Evolutionary conservation across 768 basidiomycete species (phyloP), one percentile per base, ranked within the genome.

Genomic region (Lepiota brunneoincarnata): DNA sequence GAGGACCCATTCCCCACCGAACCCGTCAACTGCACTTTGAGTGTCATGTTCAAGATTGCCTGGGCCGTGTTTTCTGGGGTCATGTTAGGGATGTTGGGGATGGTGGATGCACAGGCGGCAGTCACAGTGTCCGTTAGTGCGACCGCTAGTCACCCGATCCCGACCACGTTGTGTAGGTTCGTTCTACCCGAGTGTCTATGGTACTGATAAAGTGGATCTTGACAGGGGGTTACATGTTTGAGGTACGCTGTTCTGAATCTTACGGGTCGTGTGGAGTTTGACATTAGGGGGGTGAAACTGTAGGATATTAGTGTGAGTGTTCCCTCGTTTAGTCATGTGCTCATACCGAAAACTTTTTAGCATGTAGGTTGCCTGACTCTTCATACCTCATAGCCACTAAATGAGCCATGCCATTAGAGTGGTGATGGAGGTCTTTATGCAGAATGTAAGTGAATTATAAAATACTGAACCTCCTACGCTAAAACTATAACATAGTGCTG

Each of bases 371-470:
- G 21, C 23, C 36, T 47, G 28, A 7, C 17, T n/a, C 21, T 51
- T 34, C 6, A 35, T 35, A 7, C 24, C 20, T 14, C 37, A 23
- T 26, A 18, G 4, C 17, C 6, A 26, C 20, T 44, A 15, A 37
- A 20, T 31, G 2, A 35, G 15, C 46, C 5, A 14, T 18, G 36
- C 18, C 20, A 14, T 23, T 49, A 86, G 83, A 84, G 84, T 56
- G 83, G 83, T 17, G 85, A 87, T 56, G 84, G 85, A 31, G 84
- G 85, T 1, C 63, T 87, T n/a, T 86, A 87, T 46, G 84, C 75
- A 3, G 85, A 86, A 65, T 63, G 83, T 82, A 46, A 45, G 72
- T 64, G 15, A n/a, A 43, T 14, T 21, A 14, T n/a, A 6, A 20
- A 18, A 28, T 21, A 20, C 9, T 45, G 11, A 12, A 38, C 11